These are phyloP conservation scores for Gentiana macrophylla DNA, from an alignment of 257 asterid genomes.

Conservation along the genomic window DNA sequence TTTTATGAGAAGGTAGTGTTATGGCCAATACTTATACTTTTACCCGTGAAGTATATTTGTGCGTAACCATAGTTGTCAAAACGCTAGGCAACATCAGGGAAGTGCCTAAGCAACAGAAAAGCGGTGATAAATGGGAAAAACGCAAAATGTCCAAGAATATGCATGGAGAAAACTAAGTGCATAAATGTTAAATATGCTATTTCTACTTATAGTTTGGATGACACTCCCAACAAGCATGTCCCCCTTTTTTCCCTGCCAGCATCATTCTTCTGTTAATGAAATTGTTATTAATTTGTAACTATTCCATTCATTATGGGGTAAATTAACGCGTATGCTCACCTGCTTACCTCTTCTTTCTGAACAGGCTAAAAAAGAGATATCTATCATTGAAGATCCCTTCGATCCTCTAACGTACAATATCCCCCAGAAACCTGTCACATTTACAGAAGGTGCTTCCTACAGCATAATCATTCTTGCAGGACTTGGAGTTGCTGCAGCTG, in stretches of 20 bases:
- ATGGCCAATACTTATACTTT: too few species aligned
- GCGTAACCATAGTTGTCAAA: too few species aligned
- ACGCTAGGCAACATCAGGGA: too few species aligned
- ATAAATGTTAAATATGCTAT: too few species aligned
- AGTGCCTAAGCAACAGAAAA: too few species aligned
- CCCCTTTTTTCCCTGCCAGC: too few species aligned
- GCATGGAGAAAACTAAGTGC: too few species aligned
- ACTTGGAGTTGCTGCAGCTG: slow-evolving; percentile 76
- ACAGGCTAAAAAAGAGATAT: slow-evolving; percentile 64
- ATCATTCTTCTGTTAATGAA: neutral
- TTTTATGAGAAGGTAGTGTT: too few species aligned
- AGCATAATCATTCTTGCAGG: slow-evolving; percentile 76
- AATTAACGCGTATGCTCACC: neutral
- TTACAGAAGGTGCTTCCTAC: slow-evolving; percentile 93
- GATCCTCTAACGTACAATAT: slow-evolving; percentile 90
- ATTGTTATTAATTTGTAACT: neutral
- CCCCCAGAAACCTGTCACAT: slow-evolving; percentile 91
- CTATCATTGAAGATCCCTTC: slow-evolving; percentile 75
- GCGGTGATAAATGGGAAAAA: too few species aligned
- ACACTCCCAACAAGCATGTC: neutral
- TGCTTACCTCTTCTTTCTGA: neutral
- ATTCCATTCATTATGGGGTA: neutral
- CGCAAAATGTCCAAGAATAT: too few species aligned
- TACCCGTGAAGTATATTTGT: too few species aligned
- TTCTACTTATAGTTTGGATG: neutral